Percentiles rank a stretch among this genome's conserved stretches.
Conservation (phyloP, 1,284 basidiomycete genomes). For the Irpex rosettiformis region DNA sequence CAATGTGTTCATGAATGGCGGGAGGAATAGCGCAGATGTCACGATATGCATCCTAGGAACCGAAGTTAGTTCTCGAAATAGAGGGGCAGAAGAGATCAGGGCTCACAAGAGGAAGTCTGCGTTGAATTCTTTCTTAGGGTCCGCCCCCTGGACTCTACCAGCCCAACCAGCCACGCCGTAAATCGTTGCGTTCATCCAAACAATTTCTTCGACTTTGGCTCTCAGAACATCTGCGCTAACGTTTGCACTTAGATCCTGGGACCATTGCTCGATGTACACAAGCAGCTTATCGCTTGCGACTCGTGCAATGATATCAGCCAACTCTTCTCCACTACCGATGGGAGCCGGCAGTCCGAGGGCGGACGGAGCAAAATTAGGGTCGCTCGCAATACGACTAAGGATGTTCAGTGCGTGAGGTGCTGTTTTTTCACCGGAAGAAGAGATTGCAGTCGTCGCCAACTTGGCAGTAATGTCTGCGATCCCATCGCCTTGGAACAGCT, state of each 20-base stretch:
- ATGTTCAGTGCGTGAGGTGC: conserved; percentile 35
- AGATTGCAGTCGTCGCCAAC: conserved; percentile 19
- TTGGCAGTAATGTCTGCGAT: conserved; percentile 16
- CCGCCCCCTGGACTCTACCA: conserved; percentile 16
- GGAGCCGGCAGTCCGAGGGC: conserved; percentile 40
- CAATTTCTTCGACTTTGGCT: conserved; percentile 42
- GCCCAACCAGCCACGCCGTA: conserved; percentile 41
- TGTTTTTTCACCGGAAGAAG: conserved; percentile 17
- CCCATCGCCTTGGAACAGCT: conserved; percentile 22
- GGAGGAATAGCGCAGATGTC: conserved; percentile 43
- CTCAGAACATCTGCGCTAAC: conserved; percentile 26
- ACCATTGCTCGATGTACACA: conserved; percentile 49
- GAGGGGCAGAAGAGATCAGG: background rate
- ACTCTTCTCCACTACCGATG: conserved; percentile 22
- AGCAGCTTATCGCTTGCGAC: conserved; percentile 34
- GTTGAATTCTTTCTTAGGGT: conserved; percentile 30
- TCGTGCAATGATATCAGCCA: conserved; percentile 29
- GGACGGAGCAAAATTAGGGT: conserved; percentile 31
- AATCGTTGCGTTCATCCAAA: conserved; percentile 37
- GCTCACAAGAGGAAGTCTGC: conserved; percentile 39
- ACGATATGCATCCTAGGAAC: conserved; percentile 39
- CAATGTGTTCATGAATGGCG: conserved; percentile 29
- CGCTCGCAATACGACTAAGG: conserved; percentile 35
- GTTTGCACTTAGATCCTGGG: conserved; percentile 17
- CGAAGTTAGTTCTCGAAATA: background rate